Evolutionary conservation across 2,329 filamentous ascomycete genomes (phyloP), one percentile per base, ranked within the genome.

Genomic region (Ceratocystiopsis minuta): DNA sequence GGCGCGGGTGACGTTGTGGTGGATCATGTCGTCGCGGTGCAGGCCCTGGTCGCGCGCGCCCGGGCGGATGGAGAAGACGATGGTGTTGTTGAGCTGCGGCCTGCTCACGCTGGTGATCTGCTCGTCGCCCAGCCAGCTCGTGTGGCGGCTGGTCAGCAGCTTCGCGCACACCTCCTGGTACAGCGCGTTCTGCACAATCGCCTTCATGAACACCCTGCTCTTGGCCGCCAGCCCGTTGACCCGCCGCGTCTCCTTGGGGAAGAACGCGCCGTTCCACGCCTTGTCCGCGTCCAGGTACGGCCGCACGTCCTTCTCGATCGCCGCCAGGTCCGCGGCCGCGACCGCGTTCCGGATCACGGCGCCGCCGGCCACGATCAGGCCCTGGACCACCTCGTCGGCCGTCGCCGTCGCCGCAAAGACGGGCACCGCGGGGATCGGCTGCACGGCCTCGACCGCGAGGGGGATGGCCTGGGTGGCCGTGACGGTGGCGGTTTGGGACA

Each of bases 71-170:
- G 40, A 44, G 45, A 57, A 55, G 6, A 53, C 49, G 20, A 55
- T 49, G 16, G 53, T 55, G 40, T 54, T 55, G 41, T 53, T 54
- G 18, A 56, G 49, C 39, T 55, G 53, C 1, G 52, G 53, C 34
- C 17, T 18, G 2, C 39, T 28, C 3, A 33, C 16, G 18, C 35
- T 43, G 13, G 16, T 36, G 4, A 28, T 31, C n/a, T 31, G 38
- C 36, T 43, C 31, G 13, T 45, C 38, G 20, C 42, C 43, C 14
- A 42, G 13, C 40, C 42, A 44, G 14, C 17, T 31, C 7, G 9
- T n/a, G 20, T 18, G 16, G 16, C 17, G 20, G 38, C 37, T 44
- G 7, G 40, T 38, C 32, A 44, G 36, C 38, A 45, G 24, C 11
- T 35, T 28, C 4, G 28, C 9, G 16, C 31, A 33, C 4, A 43